Percentiles rank a stretch among this genome's conserved stretches.
Conservation (phyloP, 768 basidiomycete genomes). For the Rhodotorula toruloides region DNA sequence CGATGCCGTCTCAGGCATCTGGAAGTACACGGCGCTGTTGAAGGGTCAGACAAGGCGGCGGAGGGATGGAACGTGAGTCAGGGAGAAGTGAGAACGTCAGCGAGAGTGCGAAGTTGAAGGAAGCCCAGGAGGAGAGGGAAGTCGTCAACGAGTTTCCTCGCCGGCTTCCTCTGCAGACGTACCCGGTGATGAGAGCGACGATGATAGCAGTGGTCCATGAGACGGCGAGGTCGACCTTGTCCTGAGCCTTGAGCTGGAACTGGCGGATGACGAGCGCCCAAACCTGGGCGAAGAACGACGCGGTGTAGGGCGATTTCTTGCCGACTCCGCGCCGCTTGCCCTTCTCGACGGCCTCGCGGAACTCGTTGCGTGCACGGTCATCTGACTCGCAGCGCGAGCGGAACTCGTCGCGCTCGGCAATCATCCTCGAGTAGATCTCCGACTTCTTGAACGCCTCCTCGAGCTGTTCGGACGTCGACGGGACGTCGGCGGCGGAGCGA, state of each 20-base stretch:
- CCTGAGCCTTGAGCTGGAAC: slow-evolving; percentile 60
- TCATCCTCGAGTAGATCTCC: slow-evolving; percentile 51
- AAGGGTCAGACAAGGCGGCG: no score
- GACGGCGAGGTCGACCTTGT: slow-evolving; percentile 69
- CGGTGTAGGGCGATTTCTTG: slow-evolving; percentile 73
- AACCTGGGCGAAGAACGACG: slow-evolving; percentile 70
- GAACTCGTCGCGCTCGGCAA: slow-evolving; percentile 56
- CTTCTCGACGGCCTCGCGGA: slow-evolving; percentile 66
- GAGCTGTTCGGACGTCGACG: slow-evolving; percentile 63
- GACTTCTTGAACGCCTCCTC: slow-evolving; percentile 61
- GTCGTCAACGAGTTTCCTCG: no score
- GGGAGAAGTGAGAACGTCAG: background rate
- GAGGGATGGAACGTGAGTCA: no score
- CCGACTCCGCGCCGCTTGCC: slow-evolving; percentile 70
- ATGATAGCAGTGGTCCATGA: slow-evolving; percentile 62
- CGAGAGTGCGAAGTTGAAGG: background rate
- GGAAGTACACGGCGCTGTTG: slow-evolving; percentile 53
- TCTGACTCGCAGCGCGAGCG: slow-evolving; percentile 59
- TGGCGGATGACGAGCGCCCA: slow-evolving; percentile 65
- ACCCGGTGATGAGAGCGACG: slow-evolving; percentile 46
- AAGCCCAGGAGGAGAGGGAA: no score
- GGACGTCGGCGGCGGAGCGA: slow-evolving; percentile 57
- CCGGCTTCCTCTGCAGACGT: no score
- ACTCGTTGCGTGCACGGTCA: slow-evolving; percentile 57
- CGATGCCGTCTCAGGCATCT: slow-evolving; percentile 63